Base-by-base conservation (phyloP, 257 asterid genomes). In the Verbascum thapsus region DNA sequence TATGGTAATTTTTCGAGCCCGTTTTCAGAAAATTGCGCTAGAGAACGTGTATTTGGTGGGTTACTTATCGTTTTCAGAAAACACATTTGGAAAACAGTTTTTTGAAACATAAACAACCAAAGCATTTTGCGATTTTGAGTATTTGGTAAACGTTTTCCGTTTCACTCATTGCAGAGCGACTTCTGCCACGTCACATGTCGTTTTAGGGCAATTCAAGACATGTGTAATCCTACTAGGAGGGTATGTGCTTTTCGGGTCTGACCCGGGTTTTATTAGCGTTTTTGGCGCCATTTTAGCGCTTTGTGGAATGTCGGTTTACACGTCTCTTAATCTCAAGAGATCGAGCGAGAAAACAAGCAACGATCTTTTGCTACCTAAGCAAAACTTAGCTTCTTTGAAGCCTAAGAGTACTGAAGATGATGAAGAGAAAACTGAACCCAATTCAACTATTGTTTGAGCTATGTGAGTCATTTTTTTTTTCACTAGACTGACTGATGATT, bases 201-300 rank as follows among this genome's bases (percentile, higher is more conserved):
- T 88, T 67, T 79, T 85, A 4, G 95, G 95, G 43, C 96, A 88
- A 37, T 88, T 85, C 74, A 88, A 88, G 15, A 85, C 91, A 0
- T 88, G 95, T 58, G 85, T 88, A 19, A 86, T 90, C 63, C 81
- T 88, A 26, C 78, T 90, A 0, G 95, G 89, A 67, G 96, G 98
- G 9, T 85, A 82, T 19, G 13, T 84, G 47, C 57, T 90, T 10
- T 90, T 88, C 42, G 78, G 77, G 26, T 90, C 98, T 16, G 98
- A 90, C 73, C 96, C 98, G 0, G 98, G 98, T 10, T 1, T 72
- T 13, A 71, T 81, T 43, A 90, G 98, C 77, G 74, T 90, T 0
- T 20, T 73, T 56, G 98, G 95, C 11, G 96, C 95, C 8, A 64
- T 88, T 10, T 15, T 79, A 37, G 98, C 96, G 41, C 89, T 90